phyloP scores from a whole-genome alignment of 805 yeast genomes.

The Grigorovia humatica region DNA sequence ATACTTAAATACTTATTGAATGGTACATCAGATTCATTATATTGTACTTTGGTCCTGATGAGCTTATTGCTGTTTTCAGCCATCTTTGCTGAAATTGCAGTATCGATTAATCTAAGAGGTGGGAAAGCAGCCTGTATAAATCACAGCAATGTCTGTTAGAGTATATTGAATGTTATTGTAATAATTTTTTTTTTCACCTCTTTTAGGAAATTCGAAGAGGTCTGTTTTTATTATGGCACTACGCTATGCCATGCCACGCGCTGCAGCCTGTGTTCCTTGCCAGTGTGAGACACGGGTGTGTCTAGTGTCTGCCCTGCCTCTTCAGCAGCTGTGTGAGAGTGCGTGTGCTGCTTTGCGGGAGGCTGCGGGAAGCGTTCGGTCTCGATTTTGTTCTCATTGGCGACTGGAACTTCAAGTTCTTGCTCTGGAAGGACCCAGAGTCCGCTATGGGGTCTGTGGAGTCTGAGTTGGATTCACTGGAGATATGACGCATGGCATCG shows the following conservation, averaged over 20 bases:
- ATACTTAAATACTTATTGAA: constrained; percentile 19
- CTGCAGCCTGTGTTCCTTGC: not conserved
- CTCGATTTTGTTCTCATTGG: not conserved
- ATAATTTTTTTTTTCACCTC: too few relatives aligned
- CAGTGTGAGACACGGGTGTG: constrained; percentile 4
- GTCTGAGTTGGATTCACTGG: not conserved
- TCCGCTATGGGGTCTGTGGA: not conserved
- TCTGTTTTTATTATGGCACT: too few relatives aligned
- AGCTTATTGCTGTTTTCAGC: constrained; percentile 4
- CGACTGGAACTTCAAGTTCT: not conserved
- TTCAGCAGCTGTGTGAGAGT: not conserved
- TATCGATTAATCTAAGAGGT: not conserved
- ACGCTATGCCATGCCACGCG: too few relatives aligned
- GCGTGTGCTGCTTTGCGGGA: not conserved
- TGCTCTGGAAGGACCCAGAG: not conserved
- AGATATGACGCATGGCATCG: constrained; percentile 11
- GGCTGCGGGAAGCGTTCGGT: not conserved
- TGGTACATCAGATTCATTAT: constrained; percentile 19
- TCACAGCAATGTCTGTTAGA: too few relatives aligned
- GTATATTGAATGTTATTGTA: too few relatives aligned
- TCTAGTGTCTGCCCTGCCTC: not conserved
- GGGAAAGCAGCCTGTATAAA: too few relatives aligned
- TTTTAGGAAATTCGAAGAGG: too few relatives aligned
- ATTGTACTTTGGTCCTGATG: constrained; percentile 17
- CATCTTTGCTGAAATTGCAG: not conserved